Base-by-base conservation (phyloP, 2,329 filamentous ascomycete species). In the Exophiala alcalophila region DNA sequence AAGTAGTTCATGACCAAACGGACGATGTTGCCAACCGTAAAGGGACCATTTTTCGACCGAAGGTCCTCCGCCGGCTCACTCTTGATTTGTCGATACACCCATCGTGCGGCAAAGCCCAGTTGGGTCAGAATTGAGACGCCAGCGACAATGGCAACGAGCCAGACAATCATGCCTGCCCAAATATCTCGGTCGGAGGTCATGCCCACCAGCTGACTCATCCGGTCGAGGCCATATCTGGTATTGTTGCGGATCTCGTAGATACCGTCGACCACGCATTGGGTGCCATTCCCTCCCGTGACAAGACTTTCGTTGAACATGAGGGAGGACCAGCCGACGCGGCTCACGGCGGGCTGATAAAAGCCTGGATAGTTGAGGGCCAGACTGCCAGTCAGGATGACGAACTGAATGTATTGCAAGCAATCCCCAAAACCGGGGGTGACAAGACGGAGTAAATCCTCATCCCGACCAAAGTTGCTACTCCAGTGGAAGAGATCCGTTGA, bases 391-490 rank as follows among this genome's bases (percentile, higher is more conserved):
- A 98, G 69, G 15, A 86, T 83, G 40, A 92, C 75, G 57, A 95
- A 98, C 61, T 98, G 92, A 12, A 98, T 86, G 63, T 98, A 97
- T 65, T 97, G 90, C 41, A 98, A 73, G 59, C 92, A 98, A 61
- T 98, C 92, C 5, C 88, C 89, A 61, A 98, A 97, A 1, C 92
- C 92, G 4, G 92, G 92, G 0, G 92, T 98, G 23, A 98, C 88
- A 33, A 98, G 73, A 41, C 92, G 82, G 40, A 98, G 73, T 53
- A 96, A 72, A 66, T 98, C 92, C 49, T 87, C 86, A 57, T 98
- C 92, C 55, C 91, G 81, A 24, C 92, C 92, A 62, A 94, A 97
- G 62, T 98, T 98, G 60, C 88, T 94, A n/a, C 88, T 89, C 89
- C 91, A 98, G 54, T 86, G 83, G 63, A 97, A 97, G 14, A 91